Percentiles rank a stretch among this genome's conserved stretches.
Evolutionary conservation across 805 yeast species (phyloP).

Genomic region (Cyberlindnera xylosilytica): DNA sequence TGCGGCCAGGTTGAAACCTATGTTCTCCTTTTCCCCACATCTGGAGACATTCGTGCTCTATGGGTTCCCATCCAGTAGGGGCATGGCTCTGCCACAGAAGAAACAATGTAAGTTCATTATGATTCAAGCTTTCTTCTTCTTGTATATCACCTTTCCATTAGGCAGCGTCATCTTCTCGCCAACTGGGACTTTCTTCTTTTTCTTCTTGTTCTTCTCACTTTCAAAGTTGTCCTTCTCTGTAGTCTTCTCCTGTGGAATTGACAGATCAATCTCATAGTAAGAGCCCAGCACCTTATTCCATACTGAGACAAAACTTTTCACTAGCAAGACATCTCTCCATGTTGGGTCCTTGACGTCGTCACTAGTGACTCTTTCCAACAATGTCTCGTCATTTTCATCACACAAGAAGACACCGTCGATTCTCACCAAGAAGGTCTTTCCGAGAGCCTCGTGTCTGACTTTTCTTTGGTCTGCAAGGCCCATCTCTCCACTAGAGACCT

Average conservation of each 20-base stretch:
- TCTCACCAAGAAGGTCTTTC: constrained; percentile 52
- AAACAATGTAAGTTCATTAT: too few species aligned
- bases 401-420: constrained; percentile 57
- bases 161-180: constrained; percentile 51
- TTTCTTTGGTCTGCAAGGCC: constrained; percentile 16
- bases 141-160: constrained; percentile 54
- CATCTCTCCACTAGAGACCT: constrained; percentile 38
- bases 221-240: constrained; percentile 1
- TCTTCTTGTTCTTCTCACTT: constrained; percentile 12
- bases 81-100: not conserved
- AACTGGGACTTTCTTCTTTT: constrained; percentile 31
- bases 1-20: not conserved
- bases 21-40: not conserved
- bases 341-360: constrained; percentile 48
- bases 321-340: constrained; percentile 45
- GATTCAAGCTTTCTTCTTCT: constrained; percentile 18
- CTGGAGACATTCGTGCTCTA: constrained; percentile 1
- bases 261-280: constrained; percentile 11
- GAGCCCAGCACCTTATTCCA: constrained; percentile 37
- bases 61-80: constrained; percentile 7
- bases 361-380: constrained; percentile 41
- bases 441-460: constrained; percentile 29
- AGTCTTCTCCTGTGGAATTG: not conserved
- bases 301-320: constrained; percentile 37
- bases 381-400: constrained; percentile 32